These are phyloP conservation scores for Zelonia costaricensis DNA, from an alignment of 208 protist species.

Conservation along the genomic window DNA sequence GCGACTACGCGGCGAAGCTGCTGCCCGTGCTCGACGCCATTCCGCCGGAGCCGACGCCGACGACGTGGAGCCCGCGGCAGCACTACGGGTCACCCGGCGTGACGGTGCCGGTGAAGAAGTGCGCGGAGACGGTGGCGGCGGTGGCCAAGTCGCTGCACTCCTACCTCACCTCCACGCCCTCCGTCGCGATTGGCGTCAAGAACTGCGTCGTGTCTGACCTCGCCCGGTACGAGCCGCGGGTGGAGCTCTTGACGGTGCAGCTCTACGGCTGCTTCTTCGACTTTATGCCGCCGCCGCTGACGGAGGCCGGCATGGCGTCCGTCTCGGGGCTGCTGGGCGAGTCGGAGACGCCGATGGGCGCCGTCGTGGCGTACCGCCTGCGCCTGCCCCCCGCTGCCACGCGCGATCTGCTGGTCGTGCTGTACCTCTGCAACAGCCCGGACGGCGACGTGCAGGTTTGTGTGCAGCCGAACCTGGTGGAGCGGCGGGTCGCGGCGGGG, in stretches of 20 bases:
- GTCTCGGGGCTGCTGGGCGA: slow-evolving; percentile 47
- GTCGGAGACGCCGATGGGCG: slow-evolving; percentile 33
- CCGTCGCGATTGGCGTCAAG: slow-evolving; percentile 39
- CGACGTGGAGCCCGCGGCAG: slow-evolving; percentile 47
- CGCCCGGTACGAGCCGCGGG: slow-evolving; percentile 12
- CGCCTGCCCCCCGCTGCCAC: slow-evolving; percentile 12
- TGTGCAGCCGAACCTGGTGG: slow-evolving; percentile 41
- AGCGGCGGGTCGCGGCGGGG: slow-evolving; percentile 6
- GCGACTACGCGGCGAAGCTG: slow-evolving; percentile 61
- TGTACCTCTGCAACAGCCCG: slow-evolving; percentile 38
- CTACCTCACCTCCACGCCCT: slow-evolving; percentile 34
- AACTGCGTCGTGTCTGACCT: slow-evolving; percentile 45
- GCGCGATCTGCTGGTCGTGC: slow-evolving; percentile 41
- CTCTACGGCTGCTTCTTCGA: slow-evolving; percentile 58
- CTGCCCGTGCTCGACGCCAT: slow-evolving; percentile 57
- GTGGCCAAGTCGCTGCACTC: slow-evolving; percentile 42
- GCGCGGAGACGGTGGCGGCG: slow-evolving; percentile 27
- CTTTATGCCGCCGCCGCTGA: slow-evolving; percentile 39
- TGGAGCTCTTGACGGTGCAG: slow-evolving; percentile 35
- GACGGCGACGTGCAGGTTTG: slow-evolving; percentile 29
- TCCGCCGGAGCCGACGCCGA: slow-evolving; percentile 35
- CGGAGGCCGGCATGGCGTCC: slow-evolving; percentile 37
- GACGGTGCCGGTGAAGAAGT: slow-evolving; percentile 32
- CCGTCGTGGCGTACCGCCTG: slow-evolving; percentile 32
- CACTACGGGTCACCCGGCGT: slow-evolving; percentile 55